Evolutionary conservation across 495 filamentous ascomycete genomes (phyloP).

Genomic region (Aspergillus bridgeri): DNA sequence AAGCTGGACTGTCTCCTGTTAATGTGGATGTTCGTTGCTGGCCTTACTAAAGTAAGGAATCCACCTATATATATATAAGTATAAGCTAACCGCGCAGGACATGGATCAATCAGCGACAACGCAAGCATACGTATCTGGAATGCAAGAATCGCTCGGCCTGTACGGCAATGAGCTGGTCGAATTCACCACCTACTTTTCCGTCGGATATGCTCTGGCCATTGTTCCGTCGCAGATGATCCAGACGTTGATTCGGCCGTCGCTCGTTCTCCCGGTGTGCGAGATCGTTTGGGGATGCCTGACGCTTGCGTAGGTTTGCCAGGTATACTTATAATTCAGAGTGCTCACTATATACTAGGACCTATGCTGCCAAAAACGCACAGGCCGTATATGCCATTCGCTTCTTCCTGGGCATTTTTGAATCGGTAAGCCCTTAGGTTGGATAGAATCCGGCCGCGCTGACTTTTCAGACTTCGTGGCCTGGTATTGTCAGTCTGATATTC

Average conservation of each 20-base stretch:
- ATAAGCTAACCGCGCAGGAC: background rate
- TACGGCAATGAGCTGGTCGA: slow-evolving; percentile 47
- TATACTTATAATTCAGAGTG: background rate
- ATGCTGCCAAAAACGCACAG: slow-evolving; percentile 15
- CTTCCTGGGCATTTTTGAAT: slow-evolving; percentile 17
- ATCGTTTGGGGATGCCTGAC: slow-evolving; percentile 36
- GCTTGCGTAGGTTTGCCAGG: slow-evolving; percentile 3
- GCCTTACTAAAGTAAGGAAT: slow-evolving; percentile 4
- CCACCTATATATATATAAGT: background rate
- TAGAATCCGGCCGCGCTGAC: background rate
- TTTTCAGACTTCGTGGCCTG: slow-evolving; percentile 16
- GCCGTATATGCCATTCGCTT: slow-evolving; percentile 17
- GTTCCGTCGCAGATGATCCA: slow-evolving; percentile 16
- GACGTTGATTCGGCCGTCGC: slow-evolving; percentile 19
- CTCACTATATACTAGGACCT: slow-evolving; percentile 1
- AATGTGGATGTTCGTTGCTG: slow-evolving; percentile 5
- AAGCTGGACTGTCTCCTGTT: background rate
- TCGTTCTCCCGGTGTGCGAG: slow-evolving; percentile 13
- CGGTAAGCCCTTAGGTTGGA: slow-evolving; percentile 3
- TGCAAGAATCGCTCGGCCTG: slow-evolving; percentile 54
- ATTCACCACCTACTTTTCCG: slow-evolving; percentile 17
- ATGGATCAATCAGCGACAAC: slow-evolving; percentile 27
- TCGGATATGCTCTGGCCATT: slow-evolving; percentile 9
- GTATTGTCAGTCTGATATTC: slow-evolving; percentile 16
- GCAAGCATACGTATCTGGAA: slow-evolving; percentile 61